Base-by-base conservation (phyloP, 2,329 filamentous ascomycete genomes). In the Basipetospora chlamydospora region DNA sequence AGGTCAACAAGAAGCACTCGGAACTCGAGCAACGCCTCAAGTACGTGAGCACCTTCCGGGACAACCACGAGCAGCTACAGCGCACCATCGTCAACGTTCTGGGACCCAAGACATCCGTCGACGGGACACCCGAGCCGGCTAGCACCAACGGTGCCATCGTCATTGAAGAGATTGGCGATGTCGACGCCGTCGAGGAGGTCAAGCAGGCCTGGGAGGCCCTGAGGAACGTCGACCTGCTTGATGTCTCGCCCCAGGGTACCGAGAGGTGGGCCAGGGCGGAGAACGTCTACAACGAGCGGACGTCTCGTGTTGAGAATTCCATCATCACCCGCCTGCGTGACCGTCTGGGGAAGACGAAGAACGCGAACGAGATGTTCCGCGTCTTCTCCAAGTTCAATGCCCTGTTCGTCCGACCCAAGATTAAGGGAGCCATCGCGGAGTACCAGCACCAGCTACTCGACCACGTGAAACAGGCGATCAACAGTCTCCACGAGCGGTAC, bases 361-460 rank as follows among this genome's bases (percentile, higher is more conserved):
- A 86, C 43, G 90, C 90, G 28, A 96, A 93, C 53, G 92, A 98
- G 59, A 99, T 98, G 90, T 99, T 99, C 57, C 82, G 92, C 38
- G 90, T 99, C 42, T 98, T 98, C 56, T 96, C 90, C 37, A 96
- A 96, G 55, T 99, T 99, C 71, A 99, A 99, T 54, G 90, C 90
- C 2, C 77, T 99, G 21, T 93, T 99, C 48, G 88, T 99, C 39
- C 77, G 90, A 41, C 90, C 90, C n/a, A 98, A 98, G 67, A 96
- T 99, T 60, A 80, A 90, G 45, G 87, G 92, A 46, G 92, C 90
- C 38, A 98, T 98, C 50, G 83, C 86, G 29, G 88, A 98, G 60
- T 98, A 98, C 54, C 90, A 99, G 57, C 90, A 88, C 4, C 87
- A 95, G 57, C 76, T 99, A 23, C 94, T 99, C 55, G 87, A 95